Evolutionary conservation across 805 yeast species (phyloP), one percentile per base, ranked within the genome.

Genomic region (Sugiyamaella qingdaonensis): DNA sequence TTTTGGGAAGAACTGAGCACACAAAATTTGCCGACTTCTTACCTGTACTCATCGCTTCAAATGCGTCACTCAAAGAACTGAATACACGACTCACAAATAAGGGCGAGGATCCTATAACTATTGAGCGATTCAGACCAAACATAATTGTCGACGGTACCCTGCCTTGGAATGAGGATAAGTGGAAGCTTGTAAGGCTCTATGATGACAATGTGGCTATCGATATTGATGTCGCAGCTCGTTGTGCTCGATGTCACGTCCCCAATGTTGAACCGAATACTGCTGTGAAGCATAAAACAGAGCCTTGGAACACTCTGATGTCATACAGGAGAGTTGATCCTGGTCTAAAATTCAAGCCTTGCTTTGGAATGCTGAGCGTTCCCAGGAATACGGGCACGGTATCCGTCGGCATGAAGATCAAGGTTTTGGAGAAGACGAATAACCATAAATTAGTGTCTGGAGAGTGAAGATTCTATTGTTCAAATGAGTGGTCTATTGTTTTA

Each of bases 161-260:
- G 5, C 43, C 43, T 14, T 39, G 43, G 43, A 21, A 5, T n/a
- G 43, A 39, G 24, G 43, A 39, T 9, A 39, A 39, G 19, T 39
- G 43, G 43, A 39, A 39, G 21, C 4, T 39, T 13, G 43, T 39
- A 4, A 16, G 43, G 9, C 14, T 39, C 19, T 39, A 16, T 21
- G 43, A 39, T 39, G 43, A 11, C 43, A 13, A 14, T 14, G 11
- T 11, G 13, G 13, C 16, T 4, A 21, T 39, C 13, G 43, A 39
- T 11, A 39, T 39, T 39, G 43, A 39, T 39, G 43, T 39, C 24
- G 43, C 21, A 39, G 43, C 43, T 39, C 43, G 43, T 7, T 39
- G 43, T 19, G 43, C 43, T 9, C 14, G 43, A 9, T 39, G 43
- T 39, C 43, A 39, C 19, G 43, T 39, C 5, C 43, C 43, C 2